Evolutionary conservation across 139 green algal species (phyloP), one percentile per base, ranked within the genome.

Genomic region (Zygnema cylindricum): DNA sequence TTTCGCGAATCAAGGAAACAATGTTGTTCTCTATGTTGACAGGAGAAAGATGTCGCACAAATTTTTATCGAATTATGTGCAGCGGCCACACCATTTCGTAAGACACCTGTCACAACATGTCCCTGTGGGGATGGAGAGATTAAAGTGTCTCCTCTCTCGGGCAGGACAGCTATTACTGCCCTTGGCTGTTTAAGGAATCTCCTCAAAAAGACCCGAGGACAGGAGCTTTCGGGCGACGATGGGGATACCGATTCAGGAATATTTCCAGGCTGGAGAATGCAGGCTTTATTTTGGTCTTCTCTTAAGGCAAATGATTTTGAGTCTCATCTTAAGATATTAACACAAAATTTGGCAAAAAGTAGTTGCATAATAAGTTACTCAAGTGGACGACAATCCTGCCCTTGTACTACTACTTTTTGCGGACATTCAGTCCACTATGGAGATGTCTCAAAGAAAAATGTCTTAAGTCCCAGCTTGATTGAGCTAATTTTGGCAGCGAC

Each of bases 201-300:
- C n/a, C 76, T 69, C 32, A 69, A 63, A 63, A 16, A 63, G 49
- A 63, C 49, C 49, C 7, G 49, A 63, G 49, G 16, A 16, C 7
- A 63, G 49, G 16, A 63, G 49, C 16, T 63, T 63, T n/a, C n/a
- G n/a, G n/a, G n/a, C n/a, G n/a, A n/a, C n/a, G n/a, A n/a, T n/a
- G n/a, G n/a, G n/a, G 49, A 16, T 25, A 63, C 7, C 2, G 57
- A 32, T 69, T 83, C 32, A 1, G 57, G 41, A 35, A 33, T 36
- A 83, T 33, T 83, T 1, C 76, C 76, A 49, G 41, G n/a, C 69
- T 83, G 32, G 41, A 36, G 30, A 32, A 83, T 83, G 32, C 76
- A 49, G 43, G 41, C 35, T 33, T 2, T 83, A 33, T 54, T 83
- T 54, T 54, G 1, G 41, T 16, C 49, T 32, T 43, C 43, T 33